Evolutionary conservation across 1,284 basidiomycete genomes (phyloP).

Genomic region (Ustanciosporium gigantosporum): DNA sequence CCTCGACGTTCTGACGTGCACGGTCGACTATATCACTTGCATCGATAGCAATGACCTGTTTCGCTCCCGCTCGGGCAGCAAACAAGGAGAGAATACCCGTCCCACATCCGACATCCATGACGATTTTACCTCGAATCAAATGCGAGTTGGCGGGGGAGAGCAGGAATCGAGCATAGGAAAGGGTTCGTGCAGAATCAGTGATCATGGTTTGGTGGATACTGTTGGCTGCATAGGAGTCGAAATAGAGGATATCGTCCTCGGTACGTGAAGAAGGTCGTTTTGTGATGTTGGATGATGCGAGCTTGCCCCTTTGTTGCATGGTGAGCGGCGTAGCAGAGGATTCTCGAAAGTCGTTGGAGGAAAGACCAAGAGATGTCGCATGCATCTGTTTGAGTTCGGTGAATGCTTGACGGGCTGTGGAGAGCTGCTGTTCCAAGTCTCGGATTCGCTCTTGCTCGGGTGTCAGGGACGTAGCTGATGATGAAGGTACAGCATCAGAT

Average conservation of each 20-base stretch:
- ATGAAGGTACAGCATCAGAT: background rate
- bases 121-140: constrained; percentile 80
- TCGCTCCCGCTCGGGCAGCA: constrained; percentile 87
- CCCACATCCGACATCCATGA: constrained; percentile 81
- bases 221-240: constrained; percentile 88
- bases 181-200: constrained; percentile 84
- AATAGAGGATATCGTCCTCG: constrained; percentile 87
- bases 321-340: constrained; percentile 1
- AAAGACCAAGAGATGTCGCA: constrained; percentile 25
- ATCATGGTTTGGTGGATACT: constrained; percentile 71
- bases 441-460: constrained; percentile 4
- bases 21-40: constrained; percentile 84
- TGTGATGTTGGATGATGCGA: constrained; percentile 12
- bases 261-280: constrained; percentile 9
- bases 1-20: constrained; percentile 78
- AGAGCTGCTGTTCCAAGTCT: constrained; percentile 41
- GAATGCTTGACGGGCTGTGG: constrained; percentile 29
- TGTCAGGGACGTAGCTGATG: background rate
- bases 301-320: constrained; percentile 2
- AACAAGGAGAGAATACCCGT: constrained; percentile 81
- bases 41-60: constrained; percentile 89
- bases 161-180: constrained; percentile 89
- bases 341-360: constrained; percentile 10
- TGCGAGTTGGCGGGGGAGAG: constrained; percentile 72
- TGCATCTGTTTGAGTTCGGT: constrained; percentile 44